phyloP scores from a whole-genome alignment of 768 basidiomycete species.

The Boletus sp. region DNA sequence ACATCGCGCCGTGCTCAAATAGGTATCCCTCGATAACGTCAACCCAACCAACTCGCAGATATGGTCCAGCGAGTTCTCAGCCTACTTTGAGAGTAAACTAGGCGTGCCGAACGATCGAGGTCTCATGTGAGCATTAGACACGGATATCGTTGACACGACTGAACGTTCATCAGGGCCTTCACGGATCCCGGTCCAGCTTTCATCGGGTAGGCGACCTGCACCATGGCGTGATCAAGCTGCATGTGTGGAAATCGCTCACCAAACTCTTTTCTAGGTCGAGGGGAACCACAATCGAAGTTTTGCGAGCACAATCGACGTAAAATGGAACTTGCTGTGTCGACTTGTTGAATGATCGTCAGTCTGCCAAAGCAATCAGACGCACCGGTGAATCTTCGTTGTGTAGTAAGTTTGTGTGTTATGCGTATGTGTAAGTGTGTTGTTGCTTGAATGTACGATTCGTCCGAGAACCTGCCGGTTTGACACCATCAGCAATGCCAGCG shows the following conservation, averaged over 20 bases:
- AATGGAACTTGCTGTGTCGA: too few species aligned
- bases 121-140: constrained; percentile 48
- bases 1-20: background rate
- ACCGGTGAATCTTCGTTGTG: background rate
- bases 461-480: background rate
- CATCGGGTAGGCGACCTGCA: constrained; percentile 19
- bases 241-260: background rate
- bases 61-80: constrained; percentile 56
- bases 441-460: background rate
- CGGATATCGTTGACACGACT: background rate
- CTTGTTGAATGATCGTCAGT: background rate
- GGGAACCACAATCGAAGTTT: constrained; percentile 15
- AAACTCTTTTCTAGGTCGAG: constrained; percentile 2
- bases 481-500: background rate
- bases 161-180: constrained; percentile 19
- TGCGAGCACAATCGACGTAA: constrained; percentile 4
- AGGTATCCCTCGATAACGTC: constrained; percentile 61
- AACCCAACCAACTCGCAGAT: constrained; percentile 43
- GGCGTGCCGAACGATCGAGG: constrained; percentile 51
- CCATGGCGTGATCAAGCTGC: background rate
- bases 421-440: background rate
- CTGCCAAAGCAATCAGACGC: background rate
- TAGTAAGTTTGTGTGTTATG: background rate
- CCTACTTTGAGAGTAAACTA: constrained; percentile 54
- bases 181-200: constrained; percentile 26